Evolutionary conservation across 2,329 filamentous ascomycete species (phyloP).

Genomic region (Trichoderma breve): DNA sequence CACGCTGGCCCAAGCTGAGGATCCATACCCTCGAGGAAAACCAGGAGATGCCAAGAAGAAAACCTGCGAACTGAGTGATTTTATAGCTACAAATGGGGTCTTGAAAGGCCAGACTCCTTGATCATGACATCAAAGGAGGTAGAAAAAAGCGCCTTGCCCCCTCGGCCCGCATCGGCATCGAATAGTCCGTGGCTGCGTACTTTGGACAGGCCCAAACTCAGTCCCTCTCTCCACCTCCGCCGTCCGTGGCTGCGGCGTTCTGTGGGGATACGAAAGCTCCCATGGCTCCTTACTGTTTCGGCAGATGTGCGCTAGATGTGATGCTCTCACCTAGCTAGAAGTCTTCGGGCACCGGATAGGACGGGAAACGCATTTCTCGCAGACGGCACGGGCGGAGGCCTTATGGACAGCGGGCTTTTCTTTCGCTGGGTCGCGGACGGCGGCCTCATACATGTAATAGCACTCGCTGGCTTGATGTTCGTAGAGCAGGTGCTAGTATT

Average conservation of each 20-base stretch:
- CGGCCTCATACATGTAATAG: not conserved
- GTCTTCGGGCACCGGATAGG: conserved; percentile 5
- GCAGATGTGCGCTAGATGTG: not conserved
- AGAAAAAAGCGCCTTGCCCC: not conserved
- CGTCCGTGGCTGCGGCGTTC: not conserved
- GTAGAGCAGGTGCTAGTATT: not conserved
- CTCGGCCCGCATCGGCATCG: conserved; percentile 3
- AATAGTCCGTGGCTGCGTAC: not conserved
- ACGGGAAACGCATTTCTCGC: not conserved
- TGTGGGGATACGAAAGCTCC: not conserved
- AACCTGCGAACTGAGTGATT: not conserved
- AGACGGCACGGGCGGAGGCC: conserved; percentile 5
- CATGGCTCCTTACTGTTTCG: not conserved
- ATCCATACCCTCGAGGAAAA: not conserved
- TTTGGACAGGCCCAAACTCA: not conserved
- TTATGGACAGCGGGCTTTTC: not conserved
- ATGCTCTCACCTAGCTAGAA: not conserved
- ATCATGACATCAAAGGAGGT: not conserved
- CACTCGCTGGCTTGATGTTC: not conserved
- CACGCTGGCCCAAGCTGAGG: not conserved
- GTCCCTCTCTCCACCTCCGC: not conserved
- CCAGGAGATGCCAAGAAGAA: not conserved
- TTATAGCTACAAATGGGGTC: not conserved
- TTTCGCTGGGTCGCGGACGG: not conserved
- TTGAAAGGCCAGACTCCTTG: not conserved